Evolutionary conservation across 495 filamentous ascomycete genomes (phyloP), one percentile per base, ranked within the genome.

Genomic region (Haplographium delicatum): DNA sequence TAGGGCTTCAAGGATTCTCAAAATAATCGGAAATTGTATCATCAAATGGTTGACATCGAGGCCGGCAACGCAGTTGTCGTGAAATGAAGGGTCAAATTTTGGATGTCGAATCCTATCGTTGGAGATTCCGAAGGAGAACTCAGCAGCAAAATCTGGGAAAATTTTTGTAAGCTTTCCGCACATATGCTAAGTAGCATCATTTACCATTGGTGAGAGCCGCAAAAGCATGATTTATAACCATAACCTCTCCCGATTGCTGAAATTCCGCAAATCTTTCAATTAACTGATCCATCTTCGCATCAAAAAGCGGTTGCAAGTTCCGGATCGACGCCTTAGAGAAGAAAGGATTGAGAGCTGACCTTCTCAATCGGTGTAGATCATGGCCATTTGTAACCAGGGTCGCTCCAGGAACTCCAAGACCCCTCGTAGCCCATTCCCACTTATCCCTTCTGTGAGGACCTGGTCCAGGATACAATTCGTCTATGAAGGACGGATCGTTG

Each of bases 291-390:
- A 76, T 63, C 11, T 70, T 62, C 0, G 67, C 65, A 25, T 70
- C 62, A 3, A 82, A 67, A 1, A 69, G 51, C 2, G 71, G 72
- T 24, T 74, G 69, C 0, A 79, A 50, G 3, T 53, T 56, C 0
- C 44, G 40, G 16, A 79, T 60, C 11, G 67, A 65, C 6, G 53
- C 56, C 33, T 75, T 79, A 9, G 76, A 81, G 59, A 78, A 78
- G 60, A 70, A 75, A 10, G 65, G 68, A 34, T 56, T 65, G 16
- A 79, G 44, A 7, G 66, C 61, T n/a, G 51, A 56, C 4, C 68
- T 62, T 1, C 72, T 61, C 40, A 60, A 23, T 16, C 65, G 64
- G 56, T 75, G 73, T 6, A 69, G 35, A 19, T 73, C 67, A 52
- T 78, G 73, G 6, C 54, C 27, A 27, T 73, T 57, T 2, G 76